Conservation (phyloP, 768 basidiomycete genomes). For the Lentinus tigrinus region DNA sequence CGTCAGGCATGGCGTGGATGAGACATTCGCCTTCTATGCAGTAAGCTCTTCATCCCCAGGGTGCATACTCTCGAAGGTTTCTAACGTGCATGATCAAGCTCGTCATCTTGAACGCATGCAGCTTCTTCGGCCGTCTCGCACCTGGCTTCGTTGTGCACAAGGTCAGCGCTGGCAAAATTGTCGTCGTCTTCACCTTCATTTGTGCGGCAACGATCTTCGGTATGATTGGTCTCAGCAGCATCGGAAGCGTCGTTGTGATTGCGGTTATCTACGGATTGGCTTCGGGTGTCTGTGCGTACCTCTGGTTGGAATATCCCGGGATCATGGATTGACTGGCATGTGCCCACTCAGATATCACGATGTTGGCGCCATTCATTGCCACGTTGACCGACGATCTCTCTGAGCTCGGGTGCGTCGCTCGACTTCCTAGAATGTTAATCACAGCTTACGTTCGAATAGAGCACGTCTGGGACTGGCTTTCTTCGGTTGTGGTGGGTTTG, state of each 20-base stretch:
- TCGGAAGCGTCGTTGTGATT: constrained; percentile 30
- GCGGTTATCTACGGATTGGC: constrained; percentile 40
- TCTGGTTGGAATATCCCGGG: not conserved
- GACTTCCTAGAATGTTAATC: not conserved
- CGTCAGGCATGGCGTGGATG: constrained; percentile 9
- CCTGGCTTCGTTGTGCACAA: constrained; percentile 30
- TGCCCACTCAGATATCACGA: constrained; percentile 31
- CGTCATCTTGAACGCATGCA: constrained; percentile 31
- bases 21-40: constrained; percentile 28
- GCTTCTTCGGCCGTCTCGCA: constrained; percentile 29
- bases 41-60: constrained; percentile 10
- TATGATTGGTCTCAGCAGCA: constrained; percentile 30
- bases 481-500: constrained; percentile 27
- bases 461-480: constrained; percentile 32
- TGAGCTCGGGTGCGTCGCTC: constrained; percentile 22
- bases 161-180: constrained; percentile 29
- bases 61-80: not conserved
- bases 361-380: constrained; percentile 23
- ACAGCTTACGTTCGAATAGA: constrained; percentile 10
- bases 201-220: constrained; percentile 28
- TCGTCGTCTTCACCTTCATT: constrained; percentile 23
- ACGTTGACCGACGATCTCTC: constrained; percentile 19
- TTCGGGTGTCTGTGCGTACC: constrained; percentile 26
- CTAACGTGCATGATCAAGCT: constrained; percentile 6
- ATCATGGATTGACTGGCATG: not conserved